phyloP scores from a whole-genome alignment of 768 basidiomycete genomes.

The Boletales sp. region DNA sequence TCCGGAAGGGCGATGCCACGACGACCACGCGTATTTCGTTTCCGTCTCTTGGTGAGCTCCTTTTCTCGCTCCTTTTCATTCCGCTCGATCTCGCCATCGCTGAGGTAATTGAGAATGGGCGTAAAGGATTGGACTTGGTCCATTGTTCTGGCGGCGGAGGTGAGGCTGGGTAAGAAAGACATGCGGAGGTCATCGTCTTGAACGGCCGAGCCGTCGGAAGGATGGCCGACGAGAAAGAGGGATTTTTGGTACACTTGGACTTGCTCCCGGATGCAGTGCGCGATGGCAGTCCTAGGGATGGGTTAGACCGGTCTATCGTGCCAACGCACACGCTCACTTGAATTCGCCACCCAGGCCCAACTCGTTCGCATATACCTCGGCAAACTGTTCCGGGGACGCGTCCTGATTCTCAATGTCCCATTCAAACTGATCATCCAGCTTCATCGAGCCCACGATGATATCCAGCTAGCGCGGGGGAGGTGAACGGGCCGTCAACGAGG shows the following conservation, averaged over 20 bases:
- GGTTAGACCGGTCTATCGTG: slow-evolving; percentile 8
- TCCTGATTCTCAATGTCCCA: slow-evolving; percentile 87
- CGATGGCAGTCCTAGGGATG: slow-evolving; percentile 78
- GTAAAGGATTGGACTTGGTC: slow-evolving; percentile 81
- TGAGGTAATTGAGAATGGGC: slow-evolving; percentile 84
- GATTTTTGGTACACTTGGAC: slow-evolving; percentile 89
- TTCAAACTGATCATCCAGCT: slow-evolving; percentile 95
- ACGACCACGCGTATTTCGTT: slow-evolving; percentile 78
- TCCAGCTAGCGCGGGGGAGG: slow-evolving; percentile 61
- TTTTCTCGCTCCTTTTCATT: slow-evolving; percentile 93
- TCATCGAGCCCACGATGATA: slow-evolving; percentile 89
- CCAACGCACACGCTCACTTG: slow-evolving; percentile 48
- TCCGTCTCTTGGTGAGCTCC: slow-evolving; percentile 80
- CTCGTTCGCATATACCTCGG: slow-evolving; percentile 80
- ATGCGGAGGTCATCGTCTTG: slow-evolving; percentile 89
- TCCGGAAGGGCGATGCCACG: slow-evolving; percentile 85
- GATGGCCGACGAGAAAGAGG: slow-evolving; percentile 84
- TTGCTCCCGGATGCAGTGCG: slow-evolving; percentile 95
- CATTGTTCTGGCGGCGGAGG: slow-evolving; percentile 64
- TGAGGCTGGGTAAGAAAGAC: slow-evolving; percentile 83
- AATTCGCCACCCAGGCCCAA: slow-evolving; percentile 91
- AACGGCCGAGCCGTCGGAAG: slow-evolving; percentile 71
- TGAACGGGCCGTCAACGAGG: slow-evolving; percentile 4
- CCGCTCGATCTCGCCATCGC: slow-evolving; percentile 83
- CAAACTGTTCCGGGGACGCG: slow-evolving; percentile 90